Conservation (phyloP, 2,329 filamentous ascomycete genomes). For the Trichoderma hamatum region DNA sequence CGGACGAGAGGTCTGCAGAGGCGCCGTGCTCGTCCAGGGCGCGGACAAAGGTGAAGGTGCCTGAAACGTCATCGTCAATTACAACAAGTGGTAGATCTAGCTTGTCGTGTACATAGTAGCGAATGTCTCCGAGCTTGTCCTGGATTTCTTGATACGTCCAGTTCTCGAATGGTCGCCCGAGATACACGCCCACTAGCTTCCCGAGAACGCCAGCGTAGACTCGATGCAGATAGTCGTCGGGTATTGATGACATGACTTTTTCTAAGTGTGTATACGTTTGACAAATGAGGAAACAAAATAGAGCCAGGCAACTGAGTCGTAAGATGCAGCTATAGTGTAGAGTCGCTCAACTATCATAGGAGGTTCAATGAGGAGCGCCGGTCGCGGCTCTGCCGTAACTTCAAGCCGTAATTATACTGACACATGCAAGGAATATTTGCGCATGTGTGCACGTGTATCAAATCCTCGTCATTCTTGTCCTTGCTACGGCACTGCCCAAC, state of each 20-base stretch:
- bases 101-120: conserved; percentile 40
- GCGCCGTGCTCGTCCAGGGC: conserved; percentile 40
- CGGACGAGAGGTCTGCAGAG: conserved; percentile 3
- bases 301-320: too few relatives aligned
- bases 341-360: too few relatives aligned
- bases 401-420: not conserved
- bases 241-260: not conserved
- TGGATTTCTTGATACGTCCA: conserved; percentile 43
- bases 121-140: conserved; percentile 37
- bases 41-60: conserved; percentile 42
- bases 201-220: conserved; percentile 46
- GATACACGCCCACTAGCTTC: conserved; percentile 44
- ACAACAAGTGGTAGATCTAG: conserved; percentile 37
- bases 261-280: too few relatives aligned
- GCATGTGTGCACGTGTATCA: too few relatives aligned
- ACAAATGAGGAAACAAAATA: too few relatives aligned
- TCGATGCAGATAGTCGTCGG: conserved; percentile 38
- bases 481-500: too few relatives aligned
- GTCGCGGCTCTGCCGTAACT: not conserved
- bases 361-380: too few relatives aligned
- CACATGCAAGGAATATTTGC: not conserved
- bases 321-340: too few relatives aligned
- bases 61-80: conserved; percentile 42
- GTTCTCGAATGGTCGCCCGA: conserved; percentile 44
- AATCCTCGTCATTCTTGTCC: too few relatives aligned